Evolutionary conservation across 768 basidiomycete species (phyloP).

Genomic region (Naganishia randhawae): DNA sequence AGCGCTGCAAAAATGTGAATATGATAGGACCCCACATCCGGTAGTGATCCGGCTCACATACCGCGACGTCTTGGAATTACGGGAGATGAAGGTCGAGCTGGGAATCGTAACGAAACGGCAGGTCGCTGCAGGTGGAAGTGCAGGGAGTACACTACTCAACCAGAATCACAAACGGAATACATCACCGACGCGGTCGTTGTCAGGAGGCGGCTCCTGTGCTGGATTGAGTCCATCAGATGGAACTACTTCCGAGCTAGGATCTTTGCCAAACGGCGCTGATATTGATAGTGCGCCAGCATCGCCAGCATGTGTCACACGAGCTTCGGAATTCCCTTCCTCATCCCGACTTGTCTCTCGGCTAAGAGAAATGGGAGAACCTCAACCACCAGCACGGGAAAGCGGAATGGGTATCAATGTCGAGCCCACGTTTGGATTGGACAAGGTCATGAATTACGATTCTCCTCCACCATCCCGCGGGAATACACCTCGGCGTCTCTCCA

Average conservation of each 20-base stretch:
- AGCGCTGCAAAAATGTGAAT: constrained; percentile 18
- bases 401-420: constrained; percentile 30
- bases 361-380: constrained; percentile 28
- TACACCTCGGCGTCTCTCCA: constrained; percentile 1
- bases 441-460: constrained; percentile 17
- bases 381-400: constrained; percentile 25
- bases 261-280: neutral
- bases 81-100: constrained; percentile 34
- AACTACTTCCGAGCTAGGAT: neutral
- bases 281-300: neutral
- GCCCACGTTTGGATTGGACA: constrained; percentile 27
- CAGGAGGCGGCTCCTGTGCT: neutral
- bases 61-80: constrained; percentile 31
- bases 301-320: neutral
- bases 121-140: neutral
- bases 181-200: neutral
- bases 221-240: neutral
- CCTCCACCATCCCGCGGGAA: neutral
- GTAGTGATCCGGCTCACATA: constrained; percentile 31
- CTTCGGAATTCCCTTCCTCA: constrained; percentile 28
- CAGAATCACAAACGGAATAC: neutral
- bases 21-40: constrained; percentile 33
- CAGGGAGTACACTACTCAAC: neutral
- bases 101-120: constrained; percentile 30
- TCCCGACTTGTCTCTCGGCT: constrained; percentile 23